Percentiles rank a stretch among this genome's conserved stretches.
Conservation (phyloP, 352 stramenopile species). For the Thraustochytrium sp. region DNA sequence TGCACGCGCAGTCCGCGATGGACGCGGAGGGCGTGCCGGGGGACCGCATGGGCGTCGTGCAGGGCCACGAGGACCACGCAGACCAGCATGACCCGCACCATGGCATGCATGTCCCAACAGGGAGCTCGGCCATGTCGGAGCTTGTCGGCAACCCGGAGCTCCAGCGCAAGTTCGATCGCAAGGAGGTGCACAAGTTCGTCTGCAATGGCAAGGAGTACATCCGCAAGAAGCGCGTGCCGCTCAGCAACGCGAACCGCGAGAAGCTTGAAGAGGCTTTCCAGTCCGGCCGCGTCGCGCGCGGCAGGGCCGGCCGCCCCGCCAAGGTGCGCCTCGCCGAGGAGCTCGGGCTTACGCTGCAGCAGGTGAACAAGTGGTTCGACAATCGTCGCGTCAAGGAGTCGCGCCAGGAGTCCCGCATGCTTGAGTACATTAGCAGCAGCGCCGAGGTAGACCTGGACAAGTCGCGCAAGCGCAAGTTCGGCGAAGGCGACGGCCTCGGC, state of each 20-base stretch:
- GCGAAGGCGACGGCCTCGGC: not conserved
- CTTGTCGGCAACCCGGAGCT: not conserved
- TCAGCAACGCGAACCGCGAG: not conserved
- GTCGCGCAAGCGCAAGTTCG: not conserved
- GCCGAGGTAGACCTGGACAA: not conserved
- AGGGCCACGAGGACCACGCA: not conserved
- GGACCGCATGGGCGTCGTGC: not conserved
- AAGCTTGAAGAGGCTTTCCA: conserved; percentile 16
- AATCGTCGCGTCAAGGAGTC: conserved; percentile 22
- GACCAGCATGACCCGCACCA: not conserved
- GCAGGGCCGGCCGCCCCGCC: not conserved
- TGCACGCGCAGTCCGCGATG: no score
- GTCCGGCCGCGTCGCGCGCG: not conserved
- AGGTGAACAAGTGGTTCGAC: conserved; percentile 34
- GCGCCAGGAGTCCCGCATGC: not conserved
- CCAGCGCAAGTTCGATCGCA: not conserved
- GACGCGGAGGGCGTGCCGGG: no score
- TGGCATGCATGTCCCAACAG: not conserved
- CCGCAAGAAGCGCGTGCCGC: conserved; percentile 15
- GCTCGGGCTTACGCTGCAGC: not conserved
- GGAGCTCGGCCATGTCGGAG: not conserved
- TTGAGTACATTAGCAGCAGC: not conserved
- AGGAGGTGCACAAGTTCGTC: conserved; percentile 37
- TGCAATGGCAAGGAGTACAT: conserved; percentile 21
- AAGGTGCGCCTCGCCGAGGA: not conserved